These are phyloP conservation scores for Trichoderma atroviride DNA, from an alignment of 2,329 filamentous ascomycete species.

Conservation along the genomic window DNA sequence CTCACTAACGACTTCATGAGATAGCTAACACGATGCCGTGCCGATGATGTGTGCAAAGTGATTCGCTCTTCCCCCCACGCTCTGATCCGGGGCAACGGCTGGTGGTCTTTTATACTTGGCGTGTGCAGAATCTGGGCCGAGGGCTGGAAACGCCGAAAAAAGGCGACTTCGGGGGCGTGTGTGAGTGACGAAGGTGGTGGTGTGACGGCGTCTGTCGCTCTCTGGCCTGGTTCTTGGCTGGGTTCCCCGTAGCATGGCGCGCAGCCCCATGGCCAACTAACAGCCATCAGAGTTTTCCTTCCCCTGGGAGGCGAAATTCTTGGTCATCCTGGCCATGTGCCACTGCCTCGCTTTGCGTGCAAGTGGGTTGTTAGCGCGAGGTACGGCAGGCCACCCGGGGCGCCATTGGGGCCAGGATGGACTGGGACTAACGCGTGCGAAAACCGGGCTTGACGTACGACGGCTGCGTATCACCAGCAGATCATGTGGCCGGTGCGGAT, in stretches of 20 bases:
- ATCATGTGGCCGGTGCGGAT: slow-evolving; percentile 21
- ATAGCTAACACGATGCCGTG: slow-evolving; percentile 4
- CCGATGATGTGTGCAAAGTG: slow-evolving; percentile 9
- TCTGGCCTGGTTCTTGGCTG: slow-evolving; percentile 4
- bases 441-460: slow-evolving; percentile 15
- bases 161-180: slow-evolving; percentile 20
- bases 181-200: slow-evolving; percentile 13
- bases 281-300: slow-evolving; percentile 29
- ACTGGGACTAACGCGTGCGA: not conserved
- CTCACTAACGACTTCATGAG: slow-evolving; percentile 50
- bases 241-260: slow-evolving; percentile 5
- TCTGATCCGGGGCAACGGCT: slow-evolving; percentile 18
- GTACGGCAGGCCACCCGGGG: slow-evolving; percentile 10
- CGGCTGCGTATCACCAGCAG: slow-evolving; percentile 16
- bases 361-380: slow-evolving; percentile 22
- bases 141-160: slow-evolving; percentile 18
- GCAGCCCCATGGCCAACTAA: slow-evolving; percentile 18
- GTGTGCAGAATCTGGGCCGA: slow-evolving; percentile 11
- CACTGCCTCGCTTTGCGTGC: not conserved
- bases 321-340: slow-evolving; percentile 23
- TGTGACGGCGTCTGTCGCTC: slow-evolving; percentile 22
- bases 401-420: slow-evolving; percentile 12
- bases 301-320: slow-evolving; percentile 28
- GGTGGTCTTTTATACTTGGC: slow-evolving; percentile 15
- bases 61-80: slow-evolving; percentile 13